Conservation (phyloP, 2,329 filamentous ascomycete species). For the Xylariaceae sp. region DNA sequence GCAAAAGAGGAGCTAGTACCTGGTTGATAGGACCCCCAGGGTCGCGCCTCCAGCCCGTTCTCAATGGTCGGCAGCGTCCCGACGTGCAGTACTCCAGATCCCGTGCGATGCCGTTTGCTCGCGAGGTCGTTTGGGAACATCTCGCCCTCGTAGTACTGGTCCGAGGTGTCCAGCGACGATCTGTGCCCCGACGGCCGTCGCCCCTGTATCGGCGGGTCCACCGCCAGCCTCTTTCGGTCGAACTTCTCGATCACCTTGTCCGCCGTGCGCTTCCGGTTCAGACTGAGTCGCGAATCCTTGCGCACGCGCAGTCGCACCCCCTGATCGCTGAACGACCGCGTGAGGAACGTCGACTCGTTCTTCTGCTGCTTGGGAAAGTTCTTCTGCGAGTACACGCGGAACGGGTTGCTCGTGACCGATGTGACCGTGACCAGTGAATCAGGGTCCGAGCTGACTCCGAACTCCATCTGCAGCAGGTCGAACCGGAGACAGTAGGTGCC, state of each 20-base stretch:
- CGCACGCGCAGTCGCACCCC: conserved; percentile 76
- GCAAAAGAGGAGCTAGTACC: conserved; percentile 21
- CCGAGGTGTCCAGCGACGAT: conserved; percentile 23
- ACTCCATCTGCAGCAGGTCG: conserved; percentile 65
- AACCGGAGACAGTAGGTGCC: conserved; percentile 72
- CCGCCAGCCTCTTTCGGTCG: conserved; percentile 19
- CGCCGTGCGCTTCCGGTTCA: conserved; percentile 42
- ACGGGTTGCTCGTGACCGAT: conserved; percentile 45
- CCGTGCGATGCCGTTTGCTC: conserved; percentile 26
- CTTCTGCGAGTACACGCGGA: conserved; percentile 62
- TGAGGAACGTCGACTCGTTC: conserved; percentile 63
- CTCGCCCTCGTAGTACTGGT: conserved; percentile 26
- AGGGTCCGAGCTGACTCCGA: conserved; percentile 20
- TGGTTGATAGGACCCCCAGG: conserved; percentile 25
- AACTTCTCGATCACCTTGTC: conserved; percentile 26
- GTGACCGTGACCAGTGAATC: conserved; percentile 28
- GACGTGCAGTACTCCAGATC: conserved; percentile 23
- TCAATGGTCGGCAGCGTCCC: conserved; percentile 16
- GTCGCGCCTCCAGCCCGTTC: conserved; percentile 25
- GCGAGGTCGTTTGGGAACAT: conserved; percentile 23
- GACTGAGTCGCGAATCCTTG: conserved; percentile 67
- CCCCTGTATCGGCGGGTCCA: conserved; percentile 15
- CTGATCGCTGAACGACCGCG: conserved; percentile 78
- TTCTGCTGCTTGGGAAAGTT: conserved; percentile 73
- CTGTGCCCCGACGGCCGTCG: conserved; percentile 22